phyloP scores from a whole-genome alignment of 139 green algal species.

The Chlorella sp. region DNA sequence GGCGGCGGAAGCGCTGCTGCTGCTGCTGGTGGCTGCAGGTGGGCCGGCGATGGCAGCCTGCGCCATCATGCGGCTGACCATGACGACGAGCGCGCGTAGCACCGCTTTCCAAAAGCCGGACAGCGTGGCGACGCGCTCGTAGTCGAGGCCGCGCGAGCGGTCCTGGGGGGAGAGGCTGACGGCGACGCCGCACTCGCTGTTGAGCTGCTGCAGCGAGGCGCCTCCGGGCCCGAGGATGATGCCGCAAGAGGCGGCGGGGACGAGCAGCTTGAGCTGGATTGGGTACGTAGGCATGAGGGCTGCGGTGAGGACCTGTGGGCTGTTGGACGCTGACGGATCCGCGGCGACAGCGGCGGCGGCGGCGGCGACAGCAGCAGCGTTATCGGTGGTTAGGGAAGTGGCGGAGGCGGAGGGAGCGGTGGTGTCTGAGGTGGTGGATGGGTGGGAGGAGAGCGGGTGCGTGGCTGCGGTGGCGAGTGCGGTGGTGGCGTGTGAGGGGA shows the following conservation, averaged over 20 bases:
- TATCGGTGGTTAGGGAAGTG: too few species aligned
- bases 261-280: background rate
- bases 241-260: background rate
- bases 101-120: background rate
- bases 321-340: too few species aligned
- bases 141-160: background rate
- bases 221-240: background rate
- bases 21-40: too few species aligned
- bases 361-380: too few species aligned
- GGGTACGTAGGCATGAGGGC: too few species aligned
- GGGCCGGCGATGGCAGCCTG: too few species aligned
- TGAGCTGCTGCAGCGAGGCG: background rate
- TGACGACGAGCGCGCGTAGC: background rate
- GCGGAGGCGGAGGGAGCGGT: too few species aligned
- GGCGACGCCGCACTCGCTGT: background rate
- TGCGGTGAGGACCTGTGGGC: too few species aligned
- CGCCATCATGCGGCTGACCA: background rate
- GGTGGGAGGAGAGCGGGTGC: too few species aligned
- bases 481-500: background rate
- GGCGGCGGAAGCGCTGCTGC: too few species aligned
- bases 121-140: background rate
- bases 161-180: background rate
- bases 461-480: background rate
- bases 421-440: too few species aligned
- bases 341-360: too few species aligned